These are phyloP conservation scores for Auricularia sp. DNA, from an alignment of 768 basidiomycete genomes.

Conservation along the genomic window DNA sequence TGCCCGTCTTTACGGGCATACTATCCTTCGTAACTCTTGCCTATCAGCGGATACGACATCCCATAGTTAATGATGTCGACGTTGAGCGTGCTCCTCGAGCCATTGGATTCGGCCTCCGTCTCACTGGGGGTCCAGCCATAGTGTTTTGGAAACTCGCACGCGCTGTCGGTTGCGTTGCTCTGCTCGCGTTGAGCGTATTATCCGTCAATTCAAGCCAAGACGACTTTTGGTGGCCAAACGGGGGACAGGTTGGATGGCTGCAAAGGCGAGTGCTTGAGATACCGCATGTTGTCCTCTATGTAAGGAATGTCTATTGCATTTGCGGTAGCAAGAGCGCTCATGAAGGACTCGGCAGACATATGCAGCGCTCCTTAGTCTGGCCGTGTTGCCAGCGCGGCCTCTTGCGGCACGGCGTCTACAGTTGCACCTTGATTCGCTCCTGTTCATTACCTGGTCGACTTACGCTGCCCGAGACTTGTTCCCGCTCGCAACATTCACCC, in stretches of 20 bases:
- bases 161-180: not conserved
- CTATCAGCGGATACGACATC: too few relatives aligned
- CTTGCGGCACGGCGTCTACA: not conserved
- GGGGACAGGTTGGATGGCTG: not conserved
- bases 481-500: constrained; percentile 6
- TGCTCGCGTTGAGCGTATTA: not conserved
- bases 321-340: not conserved
- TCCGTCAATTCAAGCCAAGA: not conserved
- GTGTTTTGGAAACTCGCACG: not conserved
- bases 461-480: constrained; percentile 6
- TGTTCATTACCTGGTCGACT: constrained; percentile 1
- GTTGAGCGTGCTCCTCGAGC: too few relatives aligned
- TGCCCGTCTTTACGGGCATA: too few relatives aligned
- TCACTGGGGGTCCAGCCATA: not conserved
- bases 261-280: not conserved
- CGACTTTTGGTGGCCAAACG: not conserved
- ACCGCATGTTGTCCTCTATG: not conserved
- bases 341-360: not conserved
- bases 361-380: not conserved
- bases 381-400: not conserved
- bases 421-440: not conserved
- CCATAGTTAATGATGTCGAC: too few relatives aligned
- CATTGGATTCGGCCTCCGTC: too few relatives aligned
- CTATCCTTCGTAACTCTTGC: too few relatives aligned
- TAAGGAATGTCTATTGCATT: not conserved